These are phyloP conservation scores for Raddia distichophylla DNA, from an alignment of 176 grass and related monocot species.

Conservation along the genomic window DNA sequence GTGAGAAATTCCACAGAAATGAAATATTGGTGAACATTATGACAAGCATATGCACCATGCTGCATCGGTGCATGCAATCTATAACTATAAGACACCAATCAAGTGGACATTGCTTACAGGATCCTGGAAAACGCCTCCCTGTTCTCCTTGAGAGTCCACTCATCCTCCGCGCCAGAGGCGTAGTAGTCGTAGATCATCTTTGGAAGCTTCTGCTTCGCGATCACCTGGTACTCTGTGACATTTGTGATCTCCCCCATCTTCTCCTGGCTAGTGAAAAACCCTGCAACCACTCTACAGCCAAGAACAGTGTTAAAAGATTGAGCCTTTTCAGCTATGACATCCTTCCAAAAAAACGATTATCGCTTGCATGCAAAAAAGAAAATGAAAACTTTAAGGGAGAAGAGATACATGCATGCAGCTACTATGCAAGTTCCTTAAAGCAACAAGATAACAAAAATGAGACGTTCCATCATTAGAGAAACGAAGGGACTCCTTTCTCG, in stretches of 20 bases:
- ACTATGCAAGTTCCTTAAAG: neutral
- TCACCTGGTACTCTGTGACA: conserved; percentile 74
- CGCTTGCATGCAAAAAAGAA: neutral
- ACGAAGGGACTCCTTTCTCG: conserved; percentile 25
- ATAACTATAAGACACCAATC: neutral
- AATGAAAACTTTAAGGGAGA: neutral
- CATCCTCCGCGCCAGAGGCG: conserved; percentile 81
- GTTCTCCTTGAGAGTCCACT: conserved; percentile 94
- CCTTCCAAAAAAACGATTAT: neutral
- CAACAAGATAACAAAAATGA: neutral
- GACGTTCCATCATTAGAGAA: neutral
- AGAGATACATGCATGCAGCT: neutral
- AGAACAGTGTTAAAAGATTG: conserved; percentile 14
- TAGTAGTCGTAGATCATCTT: conserved; percentile 88
- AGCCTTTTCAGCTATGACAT: neutral
- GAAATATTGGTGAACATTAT: neutral
- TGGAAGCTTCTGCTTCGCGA: conserved; percentile 82
- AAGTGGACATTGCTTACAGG: conserved; percentile 55
- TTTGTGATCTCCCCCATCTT: conserved; percentile 73
- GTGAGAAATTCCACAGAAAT: neutral
- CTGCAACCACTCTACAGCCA: conserved; percentile 36
- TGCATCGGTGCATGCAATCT: neutral
- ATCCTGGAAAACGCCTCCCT: conserved; percentile 86
- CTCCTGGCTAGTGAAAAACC: neutral
- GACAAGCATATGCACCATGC: neutral